Conservation (phyloP, 2,329 filamentous ascomycete genomes). For the Talaromyces pinophilus region DNA sequence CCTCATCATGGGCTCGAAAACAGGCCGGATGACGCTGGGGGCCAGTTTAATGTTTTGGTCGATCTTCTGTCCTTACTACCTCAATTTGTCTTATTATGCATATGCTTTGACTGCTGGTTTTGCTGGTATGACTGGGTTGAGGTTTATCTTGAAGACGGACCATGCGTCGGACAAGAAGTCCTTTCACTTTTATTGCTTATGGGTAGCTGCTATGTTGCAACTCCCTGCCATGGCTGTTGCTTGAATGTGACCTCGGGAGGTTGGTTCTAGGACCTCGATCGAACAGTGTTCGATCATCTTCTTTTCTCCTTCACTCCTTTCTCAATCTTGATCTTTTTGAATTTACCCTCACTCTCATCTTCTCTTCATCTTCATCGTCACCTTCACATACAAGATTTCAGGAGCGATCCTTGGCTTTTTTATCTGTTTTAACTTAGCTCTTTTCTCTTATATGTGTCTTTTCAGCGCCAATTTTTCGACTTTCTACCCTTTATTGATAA, state of each 20-base stretch:
- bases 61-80: slow-evolving; percentile 18
- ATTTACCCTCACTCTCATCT: not conserved
- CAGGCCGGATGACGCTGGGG: slow-evolving; percentile 7
- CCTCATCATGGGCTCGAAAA: slow-evolving; percentile 20
- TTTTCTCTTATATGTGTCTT: not conserved
- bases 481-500: not conserved
- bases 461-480: not conserved
- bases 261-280: no score
- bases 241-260: not conserved
- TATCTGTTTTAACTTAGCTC: not conserved
- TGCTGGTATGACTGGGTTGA: slow-evolving; percentile 5
- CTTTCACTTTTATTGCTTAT: slow-evolving; percentile 22
- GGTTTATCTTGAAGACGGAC: slow-evolving; percentile 19
- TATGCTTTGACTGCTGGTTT: slow-evolving; percentile 13
- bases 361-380: not conserved
- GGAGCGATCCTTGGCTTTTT: not conserved
- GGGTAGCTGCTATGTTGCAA: slow-evolving; percentile 22
- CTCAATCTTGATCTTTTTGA: not conserved
- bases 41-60: slow-evolving; percentile 18
- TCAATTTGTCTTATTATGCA: slow-evolving; percentile 6
- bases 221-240: slow-evolving; percentile 19
- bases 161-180: slow-evolving; percentile 20
- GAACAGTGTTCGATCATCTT: not conserved
- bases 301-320: not conserved
- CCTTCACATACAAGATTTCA: not conserved